Evolutionary conservation across 768 basidiomycete species (phyloP), one percentile per base, ranked within the genome.

Genomic region (Pleurotus cornucopiae): DNA sequence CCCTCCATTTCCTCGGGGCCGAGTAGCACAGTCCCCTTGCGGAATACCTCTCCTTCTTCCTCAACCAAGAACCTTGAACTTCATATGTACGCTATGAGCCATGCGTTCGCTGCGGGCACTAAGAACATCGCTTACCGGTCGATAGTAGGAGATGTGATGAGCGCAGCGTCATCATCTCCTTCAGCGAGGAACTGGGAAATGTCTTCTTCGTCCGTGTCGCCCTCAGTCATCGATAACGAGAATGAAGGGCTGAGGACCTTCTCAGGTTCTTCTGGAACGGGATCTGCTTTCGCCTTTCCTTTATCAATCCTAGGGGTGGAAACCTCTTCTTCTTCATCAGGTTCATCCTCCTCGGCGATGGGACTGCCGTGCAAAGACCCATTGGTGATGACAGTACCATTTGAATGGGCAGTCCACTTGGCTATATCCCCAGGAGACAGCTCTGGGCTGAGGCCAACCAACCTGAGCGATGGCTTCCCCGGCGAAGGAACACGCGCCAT

Each of bases 41-140:
- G 78, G 75, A 98, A 98, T 40, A 98, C 89, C 71, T 98, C 96
- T 0, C 94, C 94, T 67, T 99, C 97, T 67, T 98, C 97, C 55
- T 85, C 90, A 0, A 95, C 88, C 87, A 90, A 91, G 51, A 78
- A 84, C 60, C 84, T 77, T 21, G 88, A 89, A 47, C 90, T 88
- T 52, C 9, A 59, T 40, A 44, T 14, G 7, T n/a, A 40, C 41
- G n/a, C 41, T 21, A 58, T 49, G 25, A 61, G 26, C 57, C 16
- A 45, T 25, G 25, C 58, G 23, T 21, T 21, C 21, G 0, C 21
- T 43, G 13, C 13, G 20, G 25, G 45, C 5, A 25, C 30, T 9
- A 9, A 45, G 39, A 9, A 38, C 4, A 54, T 23, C 20, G 56
- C 80, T 61, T 51, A 87, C 86, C 83, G 71, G 60, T 86, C 69